Conservation (phyloP, 1,139 yeast genomes). For the Sugiyamaella sp. region DNA sequence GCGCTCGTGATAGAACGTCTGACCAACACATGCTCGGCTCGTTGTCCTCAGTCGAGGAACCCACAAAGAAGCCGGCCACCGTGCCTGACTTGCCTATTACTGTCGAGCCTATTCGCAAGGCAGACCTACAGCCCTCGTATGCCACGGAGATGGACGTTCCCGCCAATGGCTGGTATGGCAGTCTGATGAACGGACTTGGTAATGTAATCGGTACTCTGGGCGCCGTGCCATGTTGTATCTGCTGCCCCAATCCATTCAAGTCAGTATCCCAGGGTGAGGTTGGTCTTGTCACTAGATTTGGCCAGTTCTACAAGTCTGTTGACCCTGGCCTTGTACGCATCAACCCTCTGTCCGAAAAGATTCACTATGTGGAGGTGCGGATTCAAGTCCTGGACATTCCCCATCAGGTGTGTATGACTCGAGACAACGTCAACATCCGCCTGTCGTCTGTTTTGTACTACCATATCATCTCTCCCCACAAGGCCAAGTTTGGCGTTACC, state of each 20-base stretch:
- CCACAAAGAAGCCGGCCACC: neutral
- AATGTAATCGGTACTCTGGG: constrained; percentile 57
- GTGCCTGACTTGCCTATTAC: constrained; percentile 31
- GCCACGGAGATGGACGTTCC: constrained; percentile 45
- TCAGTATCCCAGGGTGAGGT: constrained; percentile 70
- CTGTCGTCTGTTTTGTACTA: constrained; percentile 70
- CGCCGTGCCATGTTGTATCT: constrained; percentile 58
- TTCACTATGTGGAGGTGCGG: constrained; percentile 57
- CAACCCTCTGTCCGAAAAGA: constrained; percentile 64
- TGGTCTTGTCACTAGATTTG: constrained; percentile 69
- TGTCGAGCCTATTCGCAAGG: constrained; percentile 39
- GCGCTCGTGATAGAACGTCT: neutral
- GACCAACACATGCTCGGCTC: constrained; percentile 6
- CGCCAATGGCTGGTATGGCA: constrained; percentile 45
- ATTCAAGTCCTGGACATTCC: constrained; percentile 68
- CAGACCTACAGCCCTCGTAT: constrained; percentile 45
- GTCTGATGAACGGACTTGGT: constrained; percentile 52
- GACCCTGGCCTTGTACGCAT: constrained; percentile 73
- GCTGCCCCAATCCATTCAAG: constrained; percentile 63
- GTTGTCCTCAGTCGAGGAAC: constrained; percentile 1
- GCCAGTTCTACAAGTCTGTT: constrained; percentile 65
- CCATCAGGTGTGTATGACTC: constrained; percentile 67
- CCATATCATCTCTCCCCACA: constrained; percentile 69
- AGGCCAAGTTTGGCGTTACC: constrained; percentile 62
- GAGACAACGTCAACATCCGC: constrained; percentile 65